Evolutionary conservation across 148 eudicot species (phyloP), one percentile per base, ranked within the genome.

Genomic region (Chenopodium quinoa): DNA sequence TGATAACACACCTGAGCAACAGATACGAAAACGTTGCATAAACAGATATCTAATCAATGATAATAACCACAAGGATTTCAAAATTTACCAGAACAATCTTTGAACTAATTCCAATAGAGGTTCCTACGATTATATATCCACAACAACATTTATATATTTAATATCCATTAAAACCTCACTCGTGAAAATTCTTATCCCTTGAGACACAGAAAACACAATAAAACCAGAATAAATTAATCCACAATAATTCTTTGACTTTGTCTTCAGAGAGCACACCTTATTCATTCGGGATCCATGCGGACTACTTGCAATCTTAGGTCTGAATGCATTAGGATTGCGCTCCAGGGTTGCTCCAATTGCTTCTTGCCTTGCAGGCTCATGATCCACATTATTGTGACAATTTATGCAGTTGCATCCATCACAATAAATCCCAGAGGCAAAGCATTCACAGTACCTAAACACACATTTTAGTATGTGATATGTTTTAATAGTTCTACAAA

Each of bases 381-480:
- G 77, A 23, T 89, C 91, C 64, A 82, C 54, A 74, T 86, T 90
- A 79, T 93, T 93, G 86, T 88, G 87, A 85, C 97, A 93, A 69
- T 93, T 89, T 46, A 47, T 19, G 85, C 95, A 93, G 77, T 92
- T 92, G 87, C 97, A 93, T 27, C 95, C 97, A 83, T 89, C 90
- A 83, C 95, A 93, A 84, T 88, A 89, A 40, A 71, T 81, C 68
- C 97, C 97, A 75, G 89, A 78, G 29, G 95, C 90, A 90, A 92
- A 93, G 89, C 95, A 93, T 80, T 90, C 97, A 64, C 97, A 93
- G 77, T 93, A 93, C 95, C 97, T 92, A 87, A 77, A 63, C n/a
- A 75, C 75, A 65, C 25, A 40, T 58, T 56, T 79, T 69, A 82
- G 83, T 47, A 25, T 64, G 27, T 56, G 40, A 34, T 19, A 66